Evolutionary conservation across 2,329 filamentous ascomycete genomes (phyloP).

Genomic region (Leptographium lundbergii): DNA sequence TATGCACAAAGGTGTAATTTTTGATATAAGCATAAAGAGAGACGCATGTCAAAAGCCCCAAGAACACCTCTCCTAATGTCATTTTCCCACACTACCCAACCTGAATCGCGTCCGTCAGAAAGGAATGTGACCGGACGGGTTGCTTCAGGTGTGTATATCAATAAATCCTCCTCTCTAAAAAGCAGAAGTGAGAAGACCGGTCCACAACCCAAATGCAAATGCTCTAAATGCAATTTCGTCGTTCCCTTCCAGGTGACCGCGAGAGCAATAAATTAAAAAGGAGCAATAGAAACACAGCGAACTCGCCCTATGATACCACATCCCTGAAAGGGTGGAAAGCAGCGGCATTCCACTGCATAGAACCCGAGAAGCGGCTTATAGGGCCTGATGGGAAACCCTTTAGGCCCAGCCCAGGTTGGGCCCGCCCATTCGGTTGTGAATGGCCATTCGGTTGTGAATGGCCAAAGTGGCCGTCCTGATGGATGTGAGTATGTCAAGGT

Average conservation of each 20-base stretch:
- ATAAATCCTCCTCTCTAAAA: background rate
- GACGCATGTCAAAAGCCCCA: background rate
- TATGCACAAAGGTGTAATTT: background rate
- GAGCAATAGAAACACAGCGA: background rate
- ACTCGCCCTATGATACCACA: background rate
- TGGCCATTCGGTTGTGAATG: background rate
- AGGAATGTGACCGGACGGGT: background rate
- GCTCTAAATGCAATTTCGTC: background rate
- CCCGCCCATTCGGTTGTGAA: background rate
- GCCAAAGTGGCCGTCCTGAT: background rate
- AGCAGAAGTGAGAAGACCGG: background rate
- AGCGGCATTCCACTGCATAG: background rate
- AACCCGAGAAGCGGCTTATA: background rate
- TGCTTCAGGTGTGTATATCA: background rate
- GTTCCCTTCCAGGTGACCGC: background rate
- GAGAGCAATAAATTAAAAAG: background rate
- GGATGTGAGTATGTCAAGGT: background rate
- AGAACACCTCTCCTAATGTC: background rate
- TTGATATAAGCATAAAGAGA: background rate
- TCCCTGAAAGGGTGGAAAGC: background rate
- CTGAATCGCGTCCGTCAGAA: background rate
- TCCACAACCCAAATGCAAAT: background rate
- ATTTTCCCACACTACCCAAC: background rate
- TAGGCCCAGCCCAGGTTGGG: background rate
- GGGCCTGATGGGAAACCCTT: background rate